phyloP scores from a whole-genome alignment of 371 early-diverging fungal species.

The Mucor sp. region DNA sequence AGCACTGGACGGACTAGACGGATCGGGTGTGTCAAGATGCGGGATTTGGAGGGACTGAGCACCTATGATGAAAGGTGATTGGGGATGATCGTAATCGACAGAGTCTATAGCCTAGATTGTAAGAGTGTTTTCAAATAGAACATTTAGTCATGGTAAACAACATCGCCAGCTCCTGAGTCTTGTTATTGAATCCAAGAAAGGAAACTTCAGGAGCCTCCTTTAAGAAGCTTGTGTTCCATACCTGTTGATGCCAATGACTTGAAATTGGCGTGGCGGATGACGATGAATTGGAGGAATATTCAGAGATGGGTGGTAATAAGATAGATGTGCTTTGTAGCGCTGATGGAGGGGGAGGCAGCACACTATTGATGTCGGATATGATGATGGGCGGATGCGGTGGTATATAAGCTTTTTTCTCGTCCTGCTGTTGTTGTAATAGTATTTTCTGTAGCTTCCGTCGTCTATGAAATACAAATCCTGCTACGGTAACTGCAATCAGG shows the following conservation, averaged over 20 bases:
- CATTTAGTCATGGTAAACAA: neutral
- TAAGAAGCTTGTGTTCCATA: neutral
- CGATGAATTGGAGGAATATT: neutral
- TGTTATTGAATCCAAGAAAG: constrained; percentile 1
- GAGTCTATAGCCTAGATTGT: constrained; percentile 7
- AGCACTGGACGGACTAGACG: constrained; percentile 1
- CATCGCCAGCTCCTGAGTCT: neutral
- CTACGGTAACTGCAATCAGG: constrained; percentile 25
- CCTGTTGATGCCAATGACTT: constrained; percentile 5
- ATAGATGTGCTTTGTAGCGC: neutral
- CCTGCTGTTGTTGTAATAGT: constrained; percentile 6
- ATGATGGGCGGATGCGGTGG: constrained; percentile 2
- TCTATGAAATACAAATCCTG: constrained; percentile 32
- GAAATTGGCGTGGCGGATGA: neutral
- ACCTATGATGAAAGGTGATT: constrained; percentile 28
- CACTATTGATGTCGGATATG: constrained; percentile 1
- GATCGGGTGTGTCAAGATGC: constrained; percentile 25
- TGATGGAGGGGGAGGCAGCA: constrained; percentile 10
- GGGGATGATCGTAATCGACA: constrained; percentile 16
- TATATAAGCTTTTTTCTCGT: neutral
- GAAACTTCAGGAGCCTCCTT: neutral
- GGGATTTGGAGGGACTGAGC: constrained; percentile 36
- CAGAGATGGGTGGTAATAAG: neutral
- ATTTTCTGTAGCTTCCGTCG: constrained; percentile 18
- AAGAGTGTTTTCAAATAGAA: neutral